These are phyloP conservation scores for Penicillium polonicum DNA, from an alignment of 2,329 filamentous ascomycete species.

Conservation along the genomic window DNA sequence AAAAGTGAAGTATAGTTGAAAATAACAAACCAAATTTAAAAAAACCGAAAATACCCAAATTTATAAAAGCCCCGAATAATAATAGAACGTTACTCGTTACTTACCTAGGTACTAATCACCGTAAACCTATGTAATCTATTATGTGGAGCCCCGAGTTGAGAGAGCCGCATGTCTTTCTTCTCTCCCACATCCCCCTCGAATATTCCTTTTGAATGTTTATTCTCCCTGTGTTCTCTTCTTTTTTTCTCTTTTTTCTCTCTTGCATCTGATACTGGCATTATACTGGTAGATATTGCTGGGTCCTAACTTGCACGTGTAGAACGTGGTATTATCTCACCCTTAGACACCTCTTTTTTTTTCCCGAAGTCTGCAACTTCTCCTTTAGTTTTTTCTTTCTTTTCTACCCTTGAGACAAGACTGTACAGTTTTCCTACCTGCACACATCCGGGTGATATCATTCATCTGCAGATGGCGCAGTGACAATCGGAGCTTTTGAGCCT, in stretches of 20 bases:
- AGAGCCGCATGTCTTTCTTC: constrained; percentile 6
- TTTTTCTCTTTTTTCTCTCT: not conserved
- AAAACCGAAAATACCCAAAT: not conserved
- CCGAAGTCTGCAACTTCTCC: not conserved
- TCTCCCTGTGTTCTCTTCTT: not conserved
- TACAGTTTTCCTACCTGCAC: not conserved
- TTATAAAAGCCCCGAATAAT: not conserved
- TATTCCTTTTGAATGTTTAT: constrained; percentile 1
- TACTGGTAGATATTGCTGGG: constrained; percentile 1
- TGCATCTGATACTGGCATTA: not conserved
- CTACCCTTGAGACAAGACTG: constrained; percentile 1
- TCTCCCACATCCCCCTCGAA: not conserved
- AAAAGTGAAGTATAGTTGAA: not conserved
- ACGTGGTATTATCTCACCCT: not conserved
- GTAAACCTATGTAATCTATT: not conserved
- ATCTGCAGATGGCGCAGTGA: constrained; percentile 15
- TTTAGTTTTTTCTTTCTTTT: constrained; percentile 1
- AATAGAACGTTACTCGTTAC: not conserved
- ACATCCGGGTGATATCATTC: constrained; percentile 13
- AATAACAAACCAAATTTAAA: not conserved
- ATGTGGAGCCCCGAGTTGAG: not conserved
- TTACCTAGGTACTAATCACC: too few relatives aligned
- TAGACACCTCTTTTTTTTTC: not conserved
- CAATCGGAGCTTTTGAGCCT: constrained; percentile 23
- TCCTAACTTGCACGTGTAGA: constrained; percentile 1